phyloP scores from a whole-genome alignment of 148 eudicot species.

The Rhododendron henanense region DNA sequence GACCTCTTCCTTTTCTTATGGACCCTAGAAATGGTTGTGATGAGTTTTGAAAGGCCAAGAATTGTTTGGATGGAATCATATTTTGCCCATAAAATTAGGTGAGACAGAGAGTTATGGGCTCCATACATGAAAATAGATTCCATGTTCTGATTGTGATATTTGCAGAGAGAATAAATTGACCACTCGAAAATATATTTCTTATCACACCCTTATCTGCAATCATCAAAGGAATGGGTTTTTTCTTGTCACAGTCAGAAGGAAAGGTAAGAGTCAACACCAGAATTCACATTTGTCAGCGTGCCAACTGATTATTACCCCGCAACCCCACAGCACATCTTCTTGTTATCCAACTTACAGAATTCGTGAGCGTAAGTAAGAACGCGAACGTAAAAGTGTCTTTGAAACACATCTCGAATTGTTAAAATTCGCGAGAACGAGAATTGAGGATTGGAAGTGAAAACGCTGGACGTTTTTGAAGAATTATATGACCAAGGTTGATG shows the following conservation, averaged over 20 bases:
- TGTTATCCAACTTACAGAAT: no score
- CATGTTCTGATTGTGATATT: background rate
- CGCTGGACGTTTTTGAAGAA: no score
- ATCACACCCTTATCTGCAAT: background rate
- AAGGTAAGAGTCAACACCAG: background rate
- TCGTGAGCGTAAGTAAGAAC: no score
- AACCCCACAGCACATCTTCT: background rate
- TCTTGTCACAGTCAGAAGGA: no score
- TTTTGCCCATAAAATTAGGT: background rate
- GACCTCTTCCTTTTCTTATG: background rate
- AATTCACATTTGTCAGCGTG: background rate
- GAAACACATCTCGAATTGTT: no score
- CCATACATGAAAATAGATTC: background rate
- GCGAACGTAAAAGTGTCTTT: fast-evolving
- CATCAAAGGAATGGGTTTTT: background rate
- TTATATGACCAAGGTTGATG: no score
- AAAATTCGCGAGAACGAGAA: no score
- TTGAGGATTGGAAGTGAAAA: no score
- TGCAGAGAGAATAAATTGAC: background rate
- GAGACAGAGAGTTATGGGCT: background rate
- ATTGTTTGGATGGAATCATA: background rate
- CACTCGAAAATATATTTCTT: background rate
- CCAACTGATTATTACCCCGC: background rate
- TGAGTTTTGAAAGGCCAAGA: slow-evolving; percentile 12
- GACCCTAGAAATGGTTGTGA: slow-evolving; percentile 10